A percentile compares a stretch with the other conserved stretches of the same genome.
Evolutionary conservation across 2,329 filamentous ascomycete species (phyloP).

Genomic region (Neonectria hederae): DNA sequence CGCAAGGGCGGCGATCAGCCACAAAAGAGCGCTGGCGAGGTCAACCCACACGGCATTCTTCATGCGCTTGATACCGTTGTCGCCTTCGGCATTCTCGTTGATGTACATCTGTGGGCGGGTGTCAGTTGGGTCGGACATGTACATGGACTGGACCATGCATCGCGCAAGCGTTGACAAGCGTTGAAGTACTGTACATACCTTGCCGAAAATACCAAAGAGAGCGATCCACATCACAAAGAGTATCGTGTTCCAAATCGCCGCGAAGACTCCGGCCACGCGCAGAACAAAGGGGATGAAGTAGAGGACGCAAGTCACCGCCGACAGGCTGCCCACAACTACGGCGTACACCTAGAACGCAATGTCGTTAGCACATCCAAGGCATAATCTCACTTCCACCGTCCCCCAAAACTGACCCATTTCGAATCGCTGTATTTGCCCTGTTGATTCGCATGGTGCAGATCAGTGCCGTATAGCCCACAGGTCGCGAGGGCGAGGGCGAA

Average conservation of each 20-base stretch:
- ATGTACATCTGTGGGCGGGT: conserved; percentile 70
- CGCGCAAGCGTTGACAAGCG: background rate
- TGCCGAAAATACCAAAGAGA: conserved; percentile 85
- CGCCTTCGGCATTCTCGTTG: conserved; percentile 70
- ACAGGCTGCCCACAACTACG: conserved; percentile 72
- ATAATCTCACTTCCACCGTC: background rate
- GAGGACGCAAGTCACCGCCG: conserved; percentile 69
- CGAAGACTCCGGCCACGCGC: conserved; percentile 55
- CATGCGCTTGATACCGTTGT: conserved; percentile 76
- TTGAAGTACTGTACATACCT: conserved; percentile 50
- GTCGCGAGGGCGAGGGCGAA: conserved; percentile 81
- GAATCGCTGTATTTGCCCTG: conserved; percentile 63
- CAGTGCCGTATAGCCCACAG: conserved; percentile 79
- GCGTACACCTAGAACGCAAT: conserved; percentile 69
- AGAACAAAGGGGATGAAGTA: conserved; percentile 72
- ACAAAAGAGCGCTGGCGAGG: conserved; percentile 77
- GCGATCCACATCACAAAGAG: conserved; percentile 83
- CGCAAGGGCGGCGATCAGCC: conserved; percentile 71
- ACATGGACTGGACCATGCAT: background rate
- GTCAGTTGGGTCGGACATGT: conserved; percentile 21
- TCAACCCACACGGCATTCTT: conserved; percentile 89
- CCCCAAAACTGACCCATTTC: conserved; percentile 70
- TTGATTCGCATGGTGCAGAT: conserved; percentile 66
- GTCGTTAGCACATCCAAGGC: background rate
- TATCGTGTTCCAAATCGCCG: conserved; percentile 75